Evolutionary conservation across 305 asterid genomes (phyloP), one percentile per base, ranked within the genome.

Genomic region (Fraxinus sp.): DNA sequence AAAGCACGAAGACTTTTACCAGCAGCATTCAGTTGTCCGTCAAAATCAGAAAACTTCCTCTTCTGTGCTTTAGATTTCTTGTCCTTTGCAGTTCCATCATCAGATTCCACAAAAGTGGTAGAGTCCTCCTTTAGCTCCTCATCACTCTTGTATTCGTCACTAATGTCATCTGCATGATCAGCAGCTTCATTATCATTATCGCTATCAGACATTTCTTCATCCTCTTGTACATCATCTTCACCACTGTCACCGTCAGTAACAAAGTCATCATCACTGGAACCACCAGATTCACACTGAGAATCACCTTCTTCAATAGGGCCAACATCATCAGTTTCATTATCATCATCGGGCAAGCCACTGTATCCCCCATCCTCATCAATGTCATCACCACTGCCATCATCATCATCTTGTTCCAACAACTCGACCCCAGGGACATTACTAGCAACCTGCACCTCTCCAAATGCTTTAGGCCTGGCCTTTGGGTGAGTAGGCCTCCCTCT

Each of bases 391-490:
- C 86, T 84, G 52, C 80, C 30, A 26, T 26, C 88, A 68, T 80
- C 87, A 81, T 88, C 89, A 71, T 88, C 88, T 82, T 93, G 85
- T 75, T 91, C 93, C 90, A 95, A 85, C 74, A 95, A 88, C 86
- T 95, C 99, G 26, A 90, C 62, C 22, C 97, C 99, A 18, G 97
- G 97, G 83, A 96, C 90, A 85, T 88, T 86, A 88, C 91, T 81
- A 35, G 88, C 84, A 24, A 96, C 90, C 59, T 88, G 88, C 84
- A 94, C 95, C 85, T 94, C 98, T 78, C 99, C 99, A 83, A 84
- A 96, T 72, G 95, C 98, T 88, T 94, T 96, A 30, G 95, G 98
- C 84, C 72, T 90, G 52, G 99, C 97, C 88, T 96, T 91, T 3
- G 91, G 87, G 77, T 91, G 84, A 77, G 84, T 49, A 30, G 97